Conservation (phyloP, 2,329 filamentous ascomycete genomes). For the Pseudogymnoascus sp. region DNA sequence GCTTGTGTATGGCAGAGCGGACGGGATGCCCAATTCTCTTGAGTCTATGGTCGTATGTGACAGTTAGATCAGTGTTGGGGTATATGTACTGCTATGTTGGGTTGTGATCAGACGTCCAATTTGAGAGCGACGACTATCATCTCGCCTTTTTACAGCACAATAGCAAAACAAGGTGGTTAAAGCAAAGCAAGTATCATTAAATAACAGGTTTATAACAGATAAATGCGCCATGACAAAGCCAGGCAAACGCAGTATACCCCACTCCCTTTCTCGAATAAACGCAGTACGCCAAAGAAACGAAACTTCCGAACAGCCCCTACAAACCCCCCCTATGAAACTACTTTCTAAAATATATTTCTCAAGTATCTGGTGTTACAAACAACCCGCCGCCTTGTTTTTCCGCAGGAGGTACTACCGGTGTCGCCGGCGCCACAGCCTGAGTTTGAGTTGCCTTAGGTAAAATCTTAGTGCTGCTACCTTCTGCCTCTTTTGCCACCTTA, state of each 20-base stretch:
- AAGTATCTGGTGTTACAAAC: not conserved
- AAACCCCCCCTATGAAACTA: not conserved
- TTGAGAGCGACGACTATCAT: slow-evolving; percentile 16
- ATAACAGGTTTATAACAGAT: not conserved
- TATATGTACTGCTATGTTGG: too few species aligned
- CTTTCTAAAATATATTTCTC: not conserved
- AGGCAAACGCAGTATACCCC: not conserved
- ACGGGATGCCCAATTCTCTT: too few species aligned
- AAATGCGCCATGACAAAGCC: not conserved
- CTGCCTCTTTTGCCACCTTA: not conserved
- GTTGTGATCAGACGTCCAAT: too few species aligned
- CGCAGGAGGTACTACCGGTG: not conserved
- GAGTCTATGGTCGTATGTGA: too few species aligned
- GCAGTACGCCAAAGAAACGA: not conserved
- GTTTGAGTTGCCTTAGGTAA: not conserved
- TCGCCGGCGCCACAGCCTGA: not conserved
- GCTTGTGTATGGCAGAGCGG: too few species aligned
- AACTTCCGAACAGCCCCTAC: not conserved
- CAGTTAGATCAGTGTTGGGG: too few species aligned
- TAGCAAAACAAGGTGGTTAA: not conserved
- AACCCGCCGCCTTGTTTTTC: not conserved
- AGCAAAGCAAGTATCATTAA: not conserved
- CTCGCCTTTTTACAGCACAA: not conserved
- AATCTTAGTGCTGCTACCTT: too few species aligned
- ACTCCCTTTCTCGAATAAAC: not conserved